Base-by-base conservation (phyloP, 179 eudicot species). In the Spinacia oleracea region DNA sequence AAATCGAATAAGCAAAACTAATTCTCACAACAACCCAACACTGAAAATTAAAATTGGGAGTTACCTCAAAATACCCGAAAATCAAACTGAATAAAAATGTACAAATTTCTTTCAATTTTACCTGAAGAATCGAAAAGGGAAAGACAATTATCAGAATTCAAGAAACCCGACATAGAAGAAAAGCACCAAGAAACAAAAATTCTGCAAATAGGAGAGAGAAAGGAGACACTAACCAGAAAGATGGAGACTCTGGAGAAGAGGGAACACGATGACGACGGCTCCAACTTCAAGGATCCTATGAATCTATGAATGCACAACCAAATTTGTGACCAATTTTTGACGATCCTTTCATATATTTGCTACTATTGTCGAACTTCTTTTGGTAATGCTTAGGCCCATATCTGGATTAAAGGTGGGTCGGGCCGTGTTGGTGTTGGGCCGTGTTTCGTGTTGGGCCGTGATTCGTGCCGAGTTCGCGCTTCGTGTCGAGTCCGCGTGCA, bases 241-340 rank as follows among this genome's bases (percentile, higher is more conserved):
- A 9, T 27, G 9, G 77, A 43, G 34, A 42, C 40, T 74, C 18
- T 25, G 69, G 70, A 34, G 70, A 66, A 34, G 43, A 66, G 68
- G 9, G 45, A 15, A 15, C 43, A 65, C 42, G n/a, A n/a, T n/a
- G n/a, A n/a, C n/a, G 23, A 35, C 14, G 70, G 70, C 10, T 66
- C 35, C 27, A 66, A 66, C 45, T 66, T 20, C 40, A 34, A 58
- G 65, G 35, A 60, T 60, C 65, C 32, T 35, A 18, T 32, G 70
- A 65, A 34, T 1, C 2, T 1, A 29, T 18, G 6, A 6, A 53
- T 20, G 50, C 8, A 45, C 50, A 11, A 8, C 5, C 20, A 62
- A 59, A 23, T 2, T 23, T 11, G 16, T 8, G 64, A 6, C 31
- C 64, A n/a, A 2, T 31, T 32, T 32, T 23, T 45, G 18, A 21